Conservation (phyloP, 2,329 filamentous ascomycete genomes). For the Diplodia scrobiculata region DNA sequence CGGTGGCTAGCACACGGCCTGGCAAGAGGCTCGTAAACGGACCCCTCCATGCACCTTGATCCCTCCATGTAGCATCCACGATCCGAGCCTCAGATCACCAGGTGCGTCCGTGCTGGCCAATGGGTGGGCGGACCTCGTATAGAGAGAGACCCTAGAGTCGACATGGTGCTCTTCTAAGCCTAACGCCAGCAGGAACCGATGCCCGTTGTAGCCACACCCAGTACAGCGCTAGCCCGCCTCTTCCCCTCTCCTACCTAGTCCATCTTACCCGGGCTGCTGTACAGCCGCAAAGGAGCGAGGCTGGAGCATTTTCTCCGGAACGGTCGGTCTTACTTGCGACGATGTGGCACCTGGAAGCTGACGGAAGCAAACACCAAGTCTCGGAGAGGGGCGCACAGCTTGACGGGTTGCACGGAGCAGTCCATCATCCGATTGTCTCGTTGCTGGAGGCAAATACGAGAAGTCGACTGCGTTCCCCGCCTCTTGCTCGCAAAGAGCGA, state of each 20-base stretch:
- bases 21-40: conserved; percentile 9
- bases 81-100: conserved; percentile 26
- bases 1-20: conserved; percentile 6
- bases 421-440: conserved; percentile 16
- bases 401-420: neutral
- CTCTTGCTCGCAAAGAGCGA: conserved; percentile 4
- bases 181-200: neutral
- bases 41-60: neutral
- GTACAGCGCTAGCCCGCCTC: neutral
- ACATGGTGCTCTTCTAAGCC: conserved; percentile 12
- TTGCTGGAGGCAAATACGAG: conserved; percentile 15
- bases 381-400: neutral
- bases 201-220: conserved; percentile 11
- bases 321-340: conserved; percentile 5
- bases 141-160: neutral
- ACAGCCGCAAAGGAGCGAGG: conserved; percentile 1
- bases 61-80: conserved; percentile 1
- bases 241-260: neutral
- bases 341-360: neutral
- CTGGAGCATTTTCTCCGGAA: conserved; percentile 11
- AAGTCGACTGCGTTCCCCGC: conserved; percentile 13
- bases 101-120: conserved; percentile 2
- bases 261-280: neutral
- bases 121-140: conserved; percentile 19
- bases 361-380: conserved; percentile 2